Base-by-base conservation (phyloP, 164 flowering plant species). In the Magnolia sinica region DNA sequence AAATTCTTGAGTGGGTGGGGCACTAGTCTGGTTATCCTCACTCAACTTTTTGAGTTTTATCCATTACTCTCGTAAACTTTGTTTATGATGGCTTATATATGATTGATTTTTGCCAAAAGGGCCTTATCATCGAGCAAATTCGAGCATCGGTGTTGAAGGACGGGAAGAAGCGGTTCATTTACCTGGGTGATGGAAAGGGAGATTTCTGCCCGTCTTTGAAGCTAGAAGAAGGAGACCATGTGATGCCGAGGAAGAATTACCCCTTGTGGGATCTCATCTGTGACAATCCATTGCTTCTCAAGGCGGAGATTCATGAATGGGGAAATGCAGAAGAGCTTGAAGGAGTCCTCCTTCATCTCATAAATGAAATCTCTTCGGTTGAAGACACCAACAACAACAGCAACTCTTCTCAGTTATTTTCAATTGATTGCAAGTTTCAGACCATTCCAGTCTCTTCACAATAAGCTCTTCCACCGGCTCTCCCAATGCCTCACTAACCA, bases 101-200 rank as follows among this genome's bases (percentile, higher is more conserved):
- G 45, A 37, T 37, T 37, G 45, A 37, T 37, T 83, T 49, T 64
- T 93, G 24, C 2, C 64, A 72, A 70, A 55, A 93, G 96, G 92
- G 95, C 2, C 3, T 73, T 65, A 74, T 93, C 23, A 79, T 92
- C 0, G 89, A 92, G 55, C 81, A 86, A 71, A 88, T 93, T 11
- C 85, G 83, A 81, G 83, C 83, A 4, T 79, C 87, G 0, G 5
- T 79, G 7, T 19, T 69, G 1, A 64, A 55, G 4, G 87, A 84
- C 10, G 85, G 78, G 37, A 84, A 84, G 76, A 86, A 87, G 27
- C 87, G 72, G 72, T 73, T 93, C 29, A 87, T 93, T 74, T 93
- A 93, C 68, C 83, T 93, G n/a, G 98, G 98, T 0, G 96, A 93
- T 75, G 98, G 98, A 6, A 81, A 65, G 9, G 96, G 95, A 1